phyloP scores from a whole-genome alignment of 2,329 filamentous ascomycete species.

The Alternaria sp. region DNA sequence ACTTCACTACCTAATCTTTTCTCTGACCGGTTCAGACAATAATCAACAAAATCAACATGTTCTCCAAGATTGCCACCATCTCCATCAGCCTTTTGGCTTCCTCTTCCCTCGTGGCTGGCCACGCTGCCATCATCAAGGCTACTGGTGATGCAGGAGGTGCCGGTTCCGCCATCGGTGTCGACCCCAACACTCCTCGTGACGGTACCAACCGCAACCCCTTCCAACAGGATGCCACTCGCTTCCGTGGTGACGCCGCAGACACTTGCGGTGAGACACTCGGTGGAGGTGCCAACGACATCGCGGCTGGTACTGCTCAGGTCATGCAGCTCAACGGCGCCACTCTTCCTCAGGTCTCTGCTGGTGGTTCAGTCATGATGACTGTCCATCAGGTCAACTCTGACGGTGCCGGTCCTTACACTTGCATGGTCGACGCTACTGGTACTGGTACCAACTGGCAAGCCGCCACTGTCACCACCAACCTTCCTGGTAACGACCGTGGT shows the following conservation, averaged over 20 bases:
- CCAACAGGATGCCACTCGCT: constrained; percentile 69
- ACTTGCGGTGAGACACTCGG: constrained; percentile 66
- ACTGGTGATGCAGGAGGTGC: constrained; percentile 64
- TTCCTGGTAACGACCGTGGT: constrained; percentile 59
- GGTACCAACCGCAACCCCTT: constrained; percentile 67
- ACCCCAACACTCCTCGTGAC: constrained; percentile 65
- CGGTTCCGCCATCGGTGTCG: constrained; percentile 60
- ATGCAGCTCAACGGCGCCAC: constrained; percentile 62
- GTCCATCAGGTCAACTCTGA: constrained; percentile 72
- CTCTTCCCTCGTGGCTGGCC: constrained; percentile 64
- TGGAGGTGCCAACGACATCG: constrained; percentile 62
- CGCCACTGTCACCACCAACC: constrained; percentile 62
- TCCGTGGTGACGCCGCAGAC: constrained; percentile 60
- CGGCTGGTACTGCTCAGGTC: constrained; percentile 64
- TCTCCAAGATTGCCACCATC: constrained; percentile 48
- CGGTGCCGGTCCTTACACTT: constrained; percentile 69
- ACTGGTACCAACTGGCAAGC: constrained; percentile 61
- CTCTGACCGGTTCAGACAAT: constrained; percentile 48
- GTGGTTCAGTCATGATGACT: constrained; percentile 64
- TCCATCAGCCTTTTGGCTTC: constrained; percentile 60
- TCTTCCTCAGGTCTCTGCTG: constrained; percentile 65
- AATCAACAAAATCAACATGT: constrained; percentile 45
- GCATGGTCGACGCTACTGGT: constrained; percentile 68
- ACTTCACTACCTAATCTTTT: constrained; percentile 33
- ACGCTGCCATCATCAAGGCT: constrained; percentile 66